Evolutionary conservation across 1,139 yeast species (phyloP).

Genomic region (Candida gigantensis): DNA sequence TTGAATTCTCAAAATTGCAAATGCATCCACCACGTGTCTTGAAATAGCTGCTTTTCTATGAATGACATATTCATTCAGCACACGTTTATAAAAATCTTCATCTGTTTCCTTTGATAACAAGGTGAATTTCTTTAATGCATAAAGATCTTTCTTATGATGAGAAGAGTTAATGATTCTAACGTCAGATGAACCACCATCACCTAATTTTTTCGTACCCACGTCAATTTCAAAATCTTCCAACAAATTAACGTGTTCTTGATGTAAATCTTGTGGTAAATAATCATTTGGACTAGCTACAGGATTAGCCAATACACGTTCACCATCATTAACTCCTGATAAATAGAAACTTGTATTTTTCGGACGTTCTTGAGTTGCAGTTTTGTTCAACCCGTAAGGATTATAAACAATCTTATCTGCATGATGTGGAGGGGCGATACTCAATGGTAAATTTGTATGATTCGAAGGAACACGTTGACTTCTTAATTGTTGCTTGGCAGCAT

Average conservation of each 20-base stretch:
- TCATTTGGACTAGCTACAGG: conserved; percentile 74
- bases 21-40: conserved; percentile 61
- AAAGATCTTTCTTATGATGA: conserved; percentile 40
- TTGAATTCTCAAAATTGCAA: conserved; percentile 58
- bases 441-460: conserved; percentile 9
- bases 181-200: conserved; percentile 74
- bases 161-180: conserved; percentile 53
- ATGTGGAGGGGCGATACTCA: conserved; percentile 4
- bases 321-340: conserved; percentile 37
- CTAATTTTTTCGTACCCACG: conserved; percentile 50
- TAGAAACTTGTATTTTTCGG: conserved; percentile 46
- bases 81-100: conserved; percentile 65
- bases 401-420: conserved; percentile 41
- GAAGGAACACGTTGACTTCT: conserved; percentile 15
- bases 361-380: conserved; percentile 33
- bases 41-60: conserved; percentile 52
- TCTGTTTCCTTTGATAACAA: conserved; percentile 61
- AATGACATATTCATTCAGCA: conserved; percentile 62
- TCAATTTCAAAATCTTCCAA: conserved; percentile 63
- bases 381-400: conserved; percentile 49
- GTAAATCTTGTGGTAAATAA: conserved; percentile 55
- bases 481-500: conserved; percentile 23
- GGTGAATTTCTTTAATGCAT: conserved; percentile 68
- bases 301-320: conserved; percentile 51
- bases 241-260: conserved; percentile 52